Base-by-base conservation (phyloP, 2,329 filamentous ascomycete species). In the Penicillium expansum region DNA sequence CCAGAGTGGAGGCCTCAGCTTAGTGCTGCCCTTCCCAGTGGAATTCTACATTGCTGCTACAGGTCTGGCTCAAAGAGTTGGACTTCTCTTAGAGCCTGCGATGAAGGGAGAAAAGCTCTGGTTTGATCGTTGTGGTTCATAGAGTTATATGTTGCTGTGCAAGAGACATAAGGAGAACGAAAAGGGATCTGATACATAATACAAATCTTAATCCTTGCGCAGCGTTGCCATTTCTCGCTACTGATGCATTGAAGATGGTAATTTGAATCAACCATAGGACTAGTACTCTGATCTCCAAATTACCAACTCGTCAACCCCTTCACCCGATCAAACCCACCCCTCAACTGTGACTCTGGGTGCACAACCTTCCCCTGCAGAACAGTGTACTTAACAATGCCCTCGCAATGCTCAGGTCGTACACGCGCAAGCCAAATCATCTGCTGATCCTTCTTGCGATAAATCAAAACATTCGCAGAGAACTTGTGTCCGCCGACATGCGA, bases 401-500 rank as follows among this genome's bases (percentile, higher is more conserved):
- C 91, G 64, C 91, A 94, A 71, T 96, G 90, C 75, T 92, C 87
- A 0, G 92, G 92, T 67, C 79, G 77, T n/a, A 96, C 85, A 49
- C 92, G 80, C n/a, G 90, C 92, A 41, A 96, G 80, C 92, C 92
- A 96, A 63, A 96, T 93, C 71, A 74, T 72, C 57, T 74, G 73
- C 58, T 71, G 67, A 59, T 69, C 68, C 45, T 73, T 75, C 56
- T 69, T 83, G 18, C 92, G 83, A 73, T 97, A 97, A 0, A 97
- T 79, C 77, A 97, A 87, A 62, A 96, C 85, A 69, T 97, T 97
- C 29, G 92, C 92, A 47, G 87, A 87, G 77, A 93, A 97, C 79
- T 96, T 96, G 79, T 97, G 92, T 0, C 92, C 93, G 33, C 93
- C 92, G 5, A 96, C 90, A 70, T 97, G 92, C 58, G 86, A 92